Percentiles rank a stretch among this genome's conserved stretches.
These are phyloP conservation scores for Acanthamoeba divionensis DNA, from an alignment of 208 protist species.

Conservation along the genomic window DNA sequence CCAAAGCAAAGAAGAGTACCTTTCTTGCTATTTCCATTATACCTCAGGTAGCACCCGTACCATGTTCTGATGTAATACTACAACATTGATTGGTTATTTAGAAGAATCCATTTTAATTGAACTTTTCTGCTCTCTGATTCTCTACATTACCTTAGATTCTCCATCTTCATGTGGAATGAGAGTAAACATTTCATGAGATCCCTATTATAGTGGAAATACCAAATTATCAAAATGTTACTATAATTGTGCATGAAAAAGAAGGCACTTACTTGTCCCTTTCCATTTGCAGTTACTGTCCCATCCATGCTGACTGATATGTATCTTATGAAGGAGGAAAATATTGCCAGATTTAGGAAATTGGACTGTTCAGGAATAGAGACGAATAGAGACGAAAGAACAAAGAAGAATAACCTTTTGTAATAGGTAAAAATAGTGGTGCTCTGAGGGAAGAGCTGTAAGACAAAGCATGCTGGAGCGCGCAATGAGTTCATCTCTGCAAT, in stretches of 20 bases:
- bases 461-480: too few species aligned
- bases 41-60: conserved; percentile 25
- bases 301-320: conserved; percentile 3
- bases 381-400: too few species aligned
- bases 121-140: not conserved
- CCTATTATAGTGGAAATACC: not conserved
- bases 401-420: too few species aligned
- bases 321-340: not conserved
- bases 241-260: too few species aligned
- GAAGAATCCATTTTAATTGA: not conserved
- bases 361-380: too few species aligned
- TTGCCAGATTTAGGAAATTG: too few species aligned
- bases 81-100: not conserved
- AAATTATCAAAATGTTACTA: too few species aligned
- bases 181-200: conserved; percentile 19
- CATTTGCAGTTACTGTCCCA: not conserved
- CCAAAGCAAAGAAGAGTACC: too few species aligned
- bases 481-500: too few species aligned
- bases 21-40: not conserved
- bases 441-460: too few species aligned
- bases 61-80: conserved; percentile 47
- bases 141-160: not conserved
- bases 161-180: conserved; percentile 13
- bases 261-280: too few species aligned
- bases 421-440: too few species aligned